Base-by-base conservation (phyloP, 2,329 filamentous ascomycete species). In the Cryphonectria radicalis region DNA sequence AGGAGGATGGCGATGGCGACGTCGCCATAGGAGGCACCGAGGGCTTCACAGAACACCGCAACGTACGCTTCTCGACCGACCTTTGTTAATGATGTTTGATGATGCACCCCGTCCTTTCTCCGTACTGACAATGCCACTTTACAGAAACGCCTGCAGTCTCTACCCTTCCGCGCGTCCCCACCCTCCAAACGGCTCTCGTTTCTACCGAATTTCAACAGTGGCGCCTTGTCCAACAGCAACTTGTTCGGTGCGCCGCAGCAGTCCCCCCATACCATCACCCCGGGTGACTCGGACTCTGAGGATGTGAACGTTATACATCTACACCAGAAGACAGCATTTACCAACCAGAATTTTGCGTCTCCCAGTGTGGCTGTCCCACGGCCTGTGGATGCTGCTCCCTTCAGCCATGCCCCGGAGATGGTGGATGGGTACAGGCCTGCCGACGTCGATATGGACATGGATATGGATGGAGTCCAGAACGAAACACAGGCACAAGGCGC, bases 111-210 rank as follows among this genome's bases (percentile, higher is more conserved):
- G 7, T 42, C n/a, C 40, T 17, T 59, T 10, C 55, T 57, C 19
- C 0, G 42, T 70, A 32, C 70, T 75, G 37, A 73, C 66, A 22
- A 22, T 28, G 37, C 17, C 14, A n/a, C 13, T 46, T 57, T 28
- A 55, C 55, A 88, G 86, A 89, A 89, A 85, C 85, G 87, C 55
- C 73, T 88, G 22, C 86, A 88, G 70, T 84, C 84, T 62, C 82
- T 88, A 5, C 86, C 86, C 17, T 77, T 88, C 19, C 83, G 86
- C 71, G 83, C 82, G 13, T 84, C 84, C 42, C 84, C 84, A 59
- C 78, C 77, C 53, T 77, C 81, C 11, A 80, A 80, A 68, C 78
- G 79, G 76, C 80, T 79, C 77, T 73, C 77, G 7, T 77, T 74
- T 25, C 76, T 77, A 8, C 75, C 76, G 10, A 77, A 72, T 64